Percentiles rank a stretch among this genome's conserved stretches.
phyloP scores from a whole-genome alignment of 768 basidiomycete species.

The Hygrophorus russula region DNA sequence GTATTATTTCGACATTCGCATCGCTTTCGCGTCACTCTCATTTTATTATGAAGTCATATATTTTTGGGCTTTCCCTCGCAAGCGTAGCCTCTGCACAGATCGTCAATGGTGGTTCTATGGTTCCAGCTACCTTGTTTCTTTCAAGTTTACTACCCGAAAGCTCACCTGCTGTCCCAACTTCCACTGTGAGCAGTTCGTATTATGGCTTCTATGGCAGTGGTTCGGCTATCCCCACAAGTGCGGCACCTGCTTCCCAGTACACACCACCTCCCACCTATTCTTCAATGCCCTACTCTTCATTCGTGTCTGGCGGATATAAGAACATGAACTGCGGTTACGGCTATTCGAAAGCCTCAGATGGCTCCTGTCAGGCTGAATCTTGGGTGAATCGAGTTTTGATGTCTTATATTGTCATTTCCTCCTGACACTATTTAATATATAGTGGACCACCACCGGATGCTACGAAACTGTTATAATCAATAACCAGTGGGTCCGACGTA shows the following conservation, averaged over 20 bases:
- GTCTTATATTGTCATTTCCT: not conserved
- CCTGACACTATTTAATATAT: constrained; percentile 6
- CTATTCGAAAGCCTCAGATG: constrained; percentile 42
- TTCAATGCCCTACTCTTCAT: constrained; percentile 48
- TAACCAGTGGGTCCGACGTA: constrained; percentile 20
- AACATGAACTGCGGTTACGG: constrained; percentile 65
- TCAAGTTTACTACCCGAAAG: not conserved
- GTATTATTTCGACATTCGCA: constrained; percentile 21
- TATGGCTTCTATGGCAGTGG: not conserved
- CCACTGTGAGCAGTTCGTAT: constrained; percentile 7
- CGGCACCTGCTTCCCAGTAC: constrained; percentile 23
- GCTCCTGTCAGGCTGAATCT: constrained; percentile 38
- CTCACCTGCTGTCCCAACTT: constrained; percentile 17
- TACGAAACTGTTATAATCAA: constrained; percentile 54
- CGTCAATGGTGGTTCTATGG: constrained; percentile 33
- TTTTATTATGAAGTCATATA: constrained; percentile 53
- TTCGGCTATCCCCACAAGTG: constrained; percentile 13
- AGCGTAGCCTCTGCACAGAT: constrained; percentile 48
- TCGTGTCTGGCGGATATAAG: constrained; percentile 53
- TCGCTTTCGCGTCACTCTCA: constrained; percentile 26
- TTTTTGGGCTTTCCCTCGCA: constrained; percentile 48
- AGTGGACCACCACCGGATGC: constrained; percentile 27
- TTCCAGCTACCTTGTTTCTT: constrained; percentile 19
- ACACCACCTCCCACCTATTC: constrained; percentile 27
- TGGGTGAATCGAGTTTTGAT: constrained; percentile 37